Evolutionary conservation across 2,329 filamentous ascomycete species (phyloP).

Genomic region (Dactylellina cionopaga): DNA sequence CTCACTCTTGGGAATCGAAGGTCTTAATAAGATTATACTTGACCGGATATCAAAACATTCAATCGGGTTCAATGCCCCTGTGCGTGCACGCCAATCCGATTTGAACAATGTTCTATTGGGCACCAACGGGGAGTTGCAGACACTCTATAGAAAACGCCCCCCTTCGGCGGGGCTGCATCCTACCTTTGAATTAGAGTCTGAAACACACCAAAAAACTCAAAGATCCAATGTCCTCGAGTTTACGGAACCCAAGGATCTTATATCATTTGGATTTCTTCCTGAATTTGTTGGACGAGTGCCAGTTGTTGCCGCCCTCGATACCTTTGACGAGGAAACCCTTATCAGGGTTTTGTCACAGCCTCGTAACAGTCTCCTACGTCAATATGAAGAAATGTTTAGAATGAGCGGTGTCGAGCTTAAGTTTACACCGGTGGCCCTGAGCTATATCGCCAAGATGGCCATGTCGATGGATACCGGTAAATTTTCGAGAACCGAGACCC

Average conservation of each 20-base stretch:
- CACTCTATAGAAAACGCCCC: conserved; percentile 10
- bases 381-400: conserved; percentile 88
- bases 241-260: conserved; percentile 56
- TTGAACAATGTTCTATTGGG: conserved; percentile 11
- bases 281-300: conserved; percentile 81
- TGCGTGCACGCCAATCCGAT: conserved; percentile 64
- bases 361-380: conserved; percentile 83
- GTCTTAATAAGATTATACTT: conserved; percentile 82
- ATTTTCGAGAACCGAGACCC: background rate
- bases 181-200: background rate
- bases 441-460: conserved; percentile 79
- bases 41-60: conserved; percentile 85
- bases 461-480: conserved; percentile 75
- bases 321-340: conserved; percentile 74
- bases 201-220: background rate
- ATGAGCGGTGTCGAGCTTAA: conserved; percentile 79
- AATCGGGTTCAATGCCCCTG: conserved; percentile 89
- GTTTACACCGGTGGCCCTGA: conserved; percentile 84
- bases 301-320: conserved; percentile 84
- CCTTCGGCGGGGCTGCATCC: background rate
- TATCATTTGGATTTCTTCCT: conserved; percentile 57
- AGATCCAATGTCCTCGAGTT: conserved; percentile 55
- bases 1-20: background rate
- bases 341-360: conserved; percentile 92
- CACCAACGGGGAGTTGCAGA: conserved; percentile 1